These are phyloP conservation scores for Guadua angustifolia DNA, from an alignment of 176 grass and related monocot species.

Conservation along the genomic window DNA sequence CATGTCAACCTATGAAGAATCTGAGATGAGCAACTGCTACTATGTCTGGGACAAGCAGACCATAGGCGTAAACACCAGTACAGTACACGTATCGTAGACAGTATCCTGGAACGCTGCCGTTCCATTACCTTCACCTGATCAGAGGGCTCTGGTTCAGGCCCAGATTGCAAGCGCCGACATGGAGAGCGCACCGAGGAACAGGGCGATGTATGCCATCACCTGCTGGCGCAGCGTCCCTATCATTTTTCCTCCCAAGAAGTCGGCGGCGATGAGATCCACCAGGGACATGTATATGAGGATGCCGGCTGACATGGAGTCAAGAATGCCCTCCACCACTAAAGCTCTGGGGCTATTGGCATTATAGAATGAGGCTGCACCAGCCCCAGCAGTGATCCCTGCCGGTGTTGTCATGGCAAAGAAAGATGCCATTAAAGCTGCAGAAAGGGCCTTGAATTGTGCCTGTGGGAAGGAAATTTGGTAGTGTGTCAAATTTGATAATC, in stretches of 20 bases:
- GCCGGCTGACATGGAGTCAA: conserved; percentile 81
- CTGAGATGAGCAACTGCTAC: not conserved
- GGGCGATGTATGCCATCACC: conserved; percentile 52
- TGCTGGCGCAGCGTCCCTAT: conserved; percentile 49
- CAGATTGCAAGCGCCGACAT: conserved; percentile 87
- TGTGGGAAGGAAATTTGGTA: conserved; percentile 28
- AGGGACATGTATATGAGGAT: conserved; percentile 94
- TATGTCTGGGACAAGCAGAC: not conserved
- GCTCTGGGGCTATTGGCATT: conserved; percentile 73
- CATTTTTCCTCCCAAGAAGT: conserved; percentile 72
- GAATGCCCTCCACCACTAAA: conserved; percentile 74
- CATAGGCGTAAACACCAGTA: not conserved
- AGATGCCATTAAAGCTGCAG: conserved; percentile 60
- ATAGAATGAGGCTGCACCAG: conserved; percentile 63
- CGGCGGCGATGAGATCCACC: conserved; percentile 86
- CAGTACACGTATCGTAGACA: conserved; percentile 1
- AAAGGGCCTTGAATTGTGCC: conserved; percentile 72
- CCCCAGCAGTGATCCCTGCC: conserved; percentile 61
- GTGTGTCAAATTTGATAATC: conserved; percentile 1
- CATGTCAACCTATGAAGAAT: not conserved
- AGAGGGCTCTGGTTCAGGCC: conserved; percentile 52
- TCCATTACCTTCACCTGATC: not conserved
- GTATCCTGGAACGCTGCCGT: not conserved
- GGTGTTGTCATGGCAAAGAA: conserved; percentile 93
- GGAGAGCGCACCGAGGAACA: conserved; percentile 67